Evolutionary conservation across 2,329 filamentous ascomycete species (phyloP), one percentile per base, ranked within the genome.

Genomic region (Verticillium nubilum): DNA sequence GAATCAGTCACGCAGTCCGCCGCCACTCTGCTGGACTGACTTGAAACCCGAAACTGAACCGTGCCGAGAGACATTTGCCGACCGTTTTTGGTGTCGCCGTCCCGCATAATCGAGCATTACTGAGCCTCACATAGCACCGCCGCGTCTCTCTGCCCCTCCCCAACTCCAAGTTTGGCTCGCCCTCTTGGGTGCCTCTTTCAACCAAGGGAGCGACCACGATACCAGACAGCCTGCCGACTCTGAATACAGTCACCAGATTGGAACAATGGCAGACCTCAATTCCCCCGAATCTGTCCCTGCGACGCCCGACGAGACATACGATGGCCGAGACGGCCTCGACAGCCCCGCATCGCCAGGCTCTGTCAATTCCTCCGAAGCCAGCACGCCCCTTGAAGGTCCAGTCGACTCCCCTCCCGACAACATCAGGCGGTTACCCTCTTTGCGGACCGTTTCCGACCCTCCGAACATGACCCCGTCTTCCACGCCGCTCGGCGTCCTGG

Each of bases 401-500:
- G 60, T 69, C 65, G 62, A 77, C 42, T 29, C 58, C n/a, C 27
- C 67, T 19, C 60, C 62, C 62, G 77, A 78, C 59, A 61, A 66
- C 37, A 77, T 79, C 59, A 77, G 82, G 71, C 74, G 86, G 71
- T 68, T 87, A 60, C 80, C 85, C 23, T 84, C 85, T 5, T 72
- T 86, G 50, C 83, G 86, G 66, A 83, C 85, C 54, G 73, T 83
- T 23, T 86, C 86, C 58, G 84, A 87, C 56, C 76, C 86, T 23
- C 76, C 79, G 64, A 78, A 76, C 58, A 92, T 96, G 86, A 91
- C 85, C 59, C 77, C 89, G 6, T 92, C 87, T n/a, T 97, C 92
- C n/a, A 95, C 89, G 28, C 87, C 91, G 47, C 79, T 93, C 4
- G 92, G 92, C 47, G 84, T 90, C 60, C 78, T 97, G 68, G 92